Evolutionary conservation across 164 flowering plant genomes (phyloP), one percentile per base, ranked within the genome.

Genomic region (Chimonanthus praecox): DNA sequence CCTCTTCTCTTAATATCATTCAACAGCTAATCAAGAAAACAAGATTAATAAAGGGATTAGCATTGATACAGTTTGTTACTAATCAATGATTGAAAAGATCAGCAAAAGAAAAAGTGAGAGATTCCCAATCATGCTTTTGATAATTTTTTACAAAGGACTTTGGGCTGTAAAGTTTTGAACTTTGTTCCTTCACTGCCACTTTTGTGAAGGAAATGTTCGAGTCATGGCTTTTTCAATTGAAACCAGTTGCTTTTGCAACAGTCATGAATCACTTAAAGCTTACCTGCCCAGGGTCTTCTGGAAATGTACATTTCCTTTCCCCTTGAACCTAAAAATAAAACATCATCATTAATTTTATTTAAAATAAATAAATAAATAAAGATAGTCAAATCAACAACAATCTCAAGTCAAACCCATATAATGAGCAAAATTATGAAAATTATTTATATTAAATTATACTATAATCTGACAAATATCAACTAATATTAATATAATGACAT

Each of bases 221-320:
- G 16, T 54, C 11, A n/a, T 13, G 5, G 60, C n/a, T 13, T 54
- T 33, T 54, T 54, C 60, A 54, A n/a, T n/a, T 54, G 16, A 13
- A 54, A 54, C 49, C 20, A 49, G 58, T 62, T 72, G 82, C 85
- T 83, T 81, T 80, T 49, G 20, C 74, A 58, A 72, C 71, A 78
- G 74, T 75, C 80, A 79, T 80, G 80, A 90, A 88, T 86, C 90
- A 89, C 82, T 85, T 84, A 85, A 85, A 85, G 84, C 82, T 72
- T 84, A 89, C 97, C 95, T 92, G 95, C 69, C 95, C 97, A 72
- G 97, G 91, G 87, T 92, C 94, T 74, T 90, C 91, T 75, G 94
- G 92, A 80, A 90, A 90, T 81, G 84, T 82, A 79, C 88, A 85
- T 79, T 83, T 86, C 82, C 84, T 87, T 73, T 89, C 95, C 58